Evolutionary conservation across 73 alveolate species (phyloP).

Genomic region (Stentor roeselii): DNA sequence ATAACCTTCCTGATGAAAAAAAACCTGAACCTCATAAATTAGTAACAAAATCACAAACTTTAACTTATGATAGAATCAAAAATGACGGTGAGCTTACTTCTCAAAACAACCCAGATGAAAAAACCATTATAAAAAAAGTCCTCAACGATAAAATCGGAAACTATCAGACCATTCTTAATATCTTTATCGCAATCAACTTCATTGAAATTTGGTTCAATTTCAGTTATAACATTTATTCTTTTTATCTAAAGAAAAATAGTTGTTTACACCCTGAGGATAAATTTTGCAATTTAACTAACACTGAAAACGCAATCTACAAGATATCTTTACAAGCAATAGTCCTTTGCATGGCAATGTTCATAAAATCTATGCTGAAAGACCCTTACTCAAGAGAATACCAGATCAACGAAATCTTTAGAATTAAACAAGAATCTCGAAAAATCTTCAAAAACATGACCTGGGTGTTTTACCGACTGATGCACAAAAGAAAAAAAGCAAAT

Average conservation of each 20-base stretch:
- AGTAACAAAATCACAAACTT: too few species aligned
- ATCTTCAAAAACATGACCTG: background rate
- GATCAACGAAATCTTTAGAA: background rate
- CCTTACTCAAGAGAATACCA: background rate
- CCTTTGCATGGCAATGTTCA: background rate
- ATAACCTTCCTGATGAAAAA: background rate
- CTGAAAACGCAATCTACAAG: background rate
- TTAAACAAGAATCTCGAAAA: background rate
- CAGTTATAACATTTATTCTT: too few species aligned
- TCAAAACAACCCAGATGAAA: background rate
- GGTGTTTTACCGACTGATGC: background rate
- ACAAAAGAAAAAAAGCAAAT: background rate
- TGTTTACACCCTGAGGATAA: background rate
- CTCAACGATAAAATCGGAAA: too few species aligned
- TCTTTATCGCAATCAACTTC: too few species aligned
- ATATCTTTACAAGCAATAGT: background rate
- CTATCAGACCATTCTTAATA: too few species aligned
- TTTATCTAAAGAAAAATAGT: background rate
- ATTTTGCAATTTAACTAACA: background rate
- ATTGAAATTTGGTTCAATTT: too few species aligned
- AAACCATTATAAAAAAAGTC: too few species aligned
- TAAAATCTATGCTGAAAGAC: background rate
- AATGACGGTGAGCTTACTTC: background rate
- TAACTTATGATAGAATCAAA: too few species aligned
- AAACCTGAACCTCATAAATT: too few species aligned